Conservation (phyloP, 768 basidiomycete genomes). For the Gautieria morchelliformis region DNA sequence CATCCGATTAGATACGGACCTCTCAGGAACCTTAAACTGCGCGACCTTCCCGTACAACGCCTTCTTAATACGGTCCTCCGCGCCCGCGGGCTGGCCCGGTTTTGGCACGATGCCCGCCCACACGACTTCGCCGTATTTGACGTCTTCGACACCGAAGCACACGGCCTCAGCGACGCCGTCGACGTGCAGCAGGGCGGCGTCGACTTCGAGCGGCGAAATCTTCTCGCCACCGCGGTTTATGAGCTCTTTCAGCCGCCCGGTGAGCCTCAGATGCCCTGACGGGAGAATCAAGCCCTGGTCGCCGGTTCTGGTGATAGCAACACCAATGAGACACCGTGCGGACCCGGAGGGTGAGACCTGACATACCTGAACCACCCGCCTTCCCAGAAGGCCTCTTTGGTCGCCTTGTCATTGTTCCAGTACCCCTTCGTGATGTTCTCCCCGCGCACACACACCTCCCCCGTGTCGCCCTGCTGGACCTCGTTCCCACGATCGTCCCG, state of each 20-base stretch:
- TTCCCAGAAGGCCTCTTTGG: slow-evolving; percentile 48
- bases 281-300: slow-evolving; percentile 17
- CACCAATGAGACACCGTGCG: not conserved
- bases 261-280: slow-evolving; percentile 37
- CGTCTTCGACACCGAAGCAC: slow-evolving; percentile 17
- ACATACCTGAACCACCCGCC: slow-evolving; percentile 52
- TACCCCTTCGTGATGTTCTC: slow-evolving; percentile 56
- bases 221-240: slow-evolving; percentile 55
- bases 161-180: slow-evolving; percentile 11
- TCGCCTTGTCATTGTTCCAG: slow-evolving; percentile 61
- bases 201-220: slow-evolving; percentile 51
- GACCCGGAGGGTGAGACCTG: no score
- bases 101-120: slow-evolving; percentile 17
- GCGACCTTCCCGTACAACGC: slow-evolving; percentile 13
- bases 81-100: slow-evolving; percentile 3
- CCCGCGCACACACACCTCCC: slow-evolving; percentile 47
- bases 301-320: slow-evolving; percentile 13
- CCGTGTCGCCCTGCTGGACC: slow-evolving; percentile 31
- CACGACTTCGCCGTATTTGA: slow-evolving; percentile 18
- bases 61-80: slow-evolving; percentile 10
- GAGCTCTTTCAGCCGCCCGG: slow-evolving; percentile 51
- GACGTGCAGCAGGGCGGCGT: slow-evolving; percentile 35
- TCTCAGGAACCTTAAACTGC: slow-evolving; percentile 11
- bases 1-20: not conserved
- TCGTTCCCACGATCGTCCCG: slow-evolving; percentile 21